A percentile compares a stretch with the other conserved stretches of the same genome.
Evolutionary conservation across 2,329 filamentous ascomycete species (phyloP).

Genomic region (Teratosphaeria pseudoeucalypti): DNA sequence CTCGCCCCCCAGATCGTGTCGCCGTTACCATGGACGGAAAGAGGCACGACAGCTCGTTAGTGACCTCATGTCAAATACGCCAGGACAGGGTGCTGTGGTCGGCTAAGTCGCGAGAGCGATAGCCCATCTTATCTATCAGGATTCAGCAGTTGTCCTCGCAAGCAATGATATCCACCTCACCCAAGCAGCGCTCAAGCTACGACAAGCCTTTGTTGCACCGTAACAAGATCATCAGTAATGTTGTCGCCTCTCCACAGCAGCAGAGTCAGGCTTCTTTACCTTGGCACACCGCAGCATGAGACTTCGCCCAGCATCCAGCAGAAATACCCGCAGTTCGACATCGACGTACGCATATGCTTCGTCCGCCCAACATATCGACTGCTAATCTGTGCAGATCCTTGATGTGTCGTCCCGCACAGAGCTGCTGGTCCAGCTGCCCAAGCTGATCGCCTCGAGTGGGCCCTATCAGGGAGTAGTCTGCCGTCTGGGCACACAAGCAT

Average conservation of each 20-base stretch:
- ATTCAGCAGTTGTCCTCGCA: too few relatives aligned
- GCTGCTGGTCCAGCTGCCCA: not conserved
- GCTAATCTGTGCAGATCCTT: not conserved
- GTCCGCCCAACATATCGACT: not conserved
- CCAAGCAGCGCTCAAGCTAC: too few relatives aligned
- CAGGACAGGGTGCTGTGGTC: too few relatives aligned
- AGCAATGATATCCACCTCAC: too few relatives aligned
- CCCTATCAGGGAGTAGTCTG: not conserved
- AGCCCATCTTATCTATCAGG: too few relatives aligned
- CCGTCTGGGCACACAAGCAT: conserved; percentile 40
- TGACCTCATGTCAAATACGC: too few relatives aligned
- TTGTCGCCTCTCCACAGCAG: not conserved
- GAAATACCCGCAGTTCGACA: not conserved
- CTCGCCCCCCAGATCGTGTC: not conserved
- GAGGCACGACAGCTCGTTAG: not conserved
- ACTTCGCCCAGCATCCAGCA: not conserved
- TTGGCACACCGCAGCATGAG: not conserved
- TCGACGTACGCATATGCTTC: not conserved
- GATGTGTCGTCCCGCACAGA: not conserved
- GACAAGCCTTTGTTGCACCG: too few relatives aligned
- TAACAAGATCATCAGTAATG: not conserved
- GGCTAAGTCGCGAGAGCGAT: too few relatives aligned
- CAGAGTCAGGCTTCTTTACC: not conserved
- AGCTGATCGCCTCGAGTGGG: not conserved
- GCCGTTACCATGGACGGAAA: not conserved